These are phyloP conservation scores for Drechslera avenae DNA, from an alignment of 2,329 filamentous ascomycete genomes.

Conservation along the genomic window DNA sequence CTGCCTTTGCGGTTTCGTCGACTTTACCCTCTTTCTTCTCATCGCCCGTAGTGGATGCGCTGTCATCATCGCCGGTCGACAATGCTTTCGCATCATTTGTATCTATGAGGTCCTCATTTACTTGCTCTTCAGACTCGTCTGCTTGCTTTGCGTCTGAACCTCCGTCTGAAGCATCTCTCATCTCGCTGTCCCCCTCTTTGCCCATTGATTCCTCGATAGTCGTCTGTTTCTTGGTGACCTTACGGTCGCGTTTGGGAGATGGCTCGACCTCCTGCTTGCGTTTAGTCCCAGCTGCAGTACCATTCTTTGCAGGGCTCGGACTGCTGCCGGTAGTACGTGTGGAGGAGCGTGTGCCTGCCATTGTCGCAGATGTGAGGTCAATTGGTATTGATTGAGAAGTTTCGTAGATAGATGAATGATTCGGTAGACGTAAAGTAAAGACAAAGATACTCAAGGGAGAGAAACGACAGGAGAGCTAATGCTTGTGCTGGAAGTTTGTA, in stretches of 20 bases:
- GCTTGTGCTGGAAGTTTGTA: conserved; percentile 4
- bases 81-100: conserved; percentile 21
- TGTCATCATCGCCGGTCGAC: conserved; percentile 29
- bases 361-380: conserved; percentile 13
- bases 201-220: conserved; percentile 61
- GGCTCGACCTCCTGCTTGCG: conserved; percentile 47
- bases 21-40: conserved; percentile 11
- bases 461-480: background rate
- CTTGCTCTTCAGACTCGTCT: conserved; percentile 19
- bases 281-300: conserved; percentile 46
- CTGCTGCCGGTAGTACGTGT: conserved; percentile 20
- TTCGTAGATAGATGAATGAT: background rate
- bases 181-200: conserved; percentile 33
- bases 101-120: conserved; percentile 1
- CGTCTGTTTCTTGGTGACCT: conserved; percentile 54
- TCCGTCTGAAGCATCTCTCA: conserved; percentile 28
- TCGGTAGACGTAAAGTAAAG: background rate
- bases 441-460: background rate
- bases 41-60: conserved; percentile 9
- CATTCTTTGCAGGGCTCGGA: conserved; percentile 34
- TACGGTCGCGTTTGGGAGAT: conserved; percentile 52
- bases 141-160: conserved; percentile 6
- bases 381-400: background rate
- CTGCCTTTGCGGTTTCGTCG: conserved; percentile 7
- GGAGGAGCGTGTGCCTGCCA: conserved; percentile 40